These are phyloP conservation scores for Xylaria bambusicola DNA, from an alignment of 495 filamentous ascomycete genomes.

Conservation along the genomic window DNA sequence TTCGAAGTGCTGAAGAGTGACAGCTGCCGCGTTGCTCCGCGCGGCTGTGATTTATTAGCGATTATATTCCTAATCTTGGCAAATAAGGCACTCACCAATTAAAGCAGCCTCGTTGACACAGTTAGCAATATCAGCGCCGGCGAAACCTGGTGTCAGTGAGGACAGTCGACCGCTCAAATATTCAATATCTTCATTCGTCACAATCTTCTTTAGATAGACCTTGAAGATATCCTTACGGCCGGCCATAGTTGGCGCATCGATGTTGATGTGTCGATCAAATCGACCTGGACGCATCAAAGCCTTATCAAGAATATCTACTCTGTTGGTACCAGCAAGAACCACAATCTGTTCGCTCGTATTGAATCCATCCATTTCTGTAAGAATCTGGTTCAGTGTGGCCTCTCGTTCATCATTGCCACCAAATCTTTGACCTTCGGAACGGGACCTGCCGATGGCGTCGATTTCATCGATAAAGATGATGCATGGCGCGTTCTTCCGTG, in stretches of 20 bases:
- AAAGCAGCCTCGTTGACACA: constrained; percentile 96
- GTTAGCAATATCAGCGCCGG: constrained; percentile 97
- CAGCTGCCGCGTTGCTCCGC: constrained; percentile 69
- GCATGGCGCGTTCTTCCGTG: constrained; percentile 92
- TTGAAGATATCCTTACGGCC: constrained; percentile 94
- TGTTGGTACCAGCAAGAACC: constrained; percentile 95
- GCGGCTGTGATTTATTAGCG: constrained; percentile 65
- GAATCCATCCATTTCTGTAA: constrained; percentile 99
- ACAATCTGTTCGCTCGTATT: constrained; percentile 97
- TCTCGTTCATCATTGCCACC: constrained; percentile 98
- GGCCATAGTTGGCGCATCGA: constrained; percentile 94
- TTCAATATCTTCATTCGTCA: constrained; percentile 85
- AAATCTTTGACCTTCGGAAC: constrained; percentile 66
- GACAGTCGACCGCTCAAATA: constrained; percentile 83
- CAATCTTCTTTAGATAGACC: constrained; percentile 89
- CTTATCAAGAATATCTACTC: constrained; percentile 91
- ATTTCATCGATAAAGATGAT: constrained; percentile 99
- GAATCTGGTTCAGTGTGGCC: constrained; percentile 93
- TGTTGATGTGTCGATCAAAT: constrained; percentile 92
- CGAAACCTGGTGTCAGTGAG: constrained; percentile 92
- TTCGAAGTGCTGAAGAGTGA: constrained; percentile 90
- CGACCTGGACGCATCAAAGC: constrained; percentile 95
- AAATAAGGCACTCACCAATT: constrained; percentile 78
- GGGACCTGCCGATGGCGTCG: constrained; percentile 91
- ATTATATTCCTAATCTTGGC: background rate